These are phyloP conservation scores for Cystobasidium sp. DNA, from an alignment of 1,284 basidiomycete species.

Conservation along the genomic window DNA sequence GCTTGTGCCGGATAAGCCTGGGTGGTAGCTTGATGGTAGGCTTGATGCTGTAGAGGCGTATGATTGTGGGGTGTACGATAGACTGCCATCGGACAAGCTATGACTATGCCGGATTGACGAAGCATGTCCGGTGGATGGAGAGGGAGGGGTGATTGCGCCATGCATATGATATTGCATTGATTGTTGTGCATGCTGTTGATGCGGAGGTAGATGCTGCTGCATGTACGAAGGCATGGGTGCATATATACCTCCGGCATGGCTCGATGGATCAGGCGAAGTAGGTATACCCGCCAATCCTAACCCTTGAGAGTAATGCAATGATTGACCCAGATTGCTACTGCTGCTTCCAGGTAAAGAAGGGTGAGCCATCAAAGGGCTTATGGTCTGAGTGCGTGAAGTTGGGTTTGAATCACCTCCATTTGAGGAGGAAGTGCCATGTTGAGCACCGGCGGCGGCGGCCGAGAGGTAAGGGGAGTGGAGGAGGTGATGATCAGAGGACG, in stretches of 20 bases:
- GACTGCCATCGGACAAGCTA: neutral
- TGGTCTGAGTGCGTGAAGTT: neutral
- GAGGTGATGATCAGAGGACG: neutral
- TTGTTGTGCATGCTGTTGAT: neutral
- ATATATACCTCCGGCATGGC: neutral
- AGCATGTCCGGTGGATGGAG: constrained; percentile 11
- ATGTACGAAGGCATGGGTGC: neutral
- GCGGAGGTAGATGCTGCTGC: constrained; percentile 4
- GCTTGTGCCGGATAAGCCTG: neutral
- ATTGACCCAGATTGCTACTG: neutral
- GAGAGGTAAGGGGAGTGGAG: constrained; percentile 5
- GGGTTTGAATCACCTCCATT: constrained; percentile 6
- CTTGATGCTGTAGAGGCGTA: constrained; percentile 12
- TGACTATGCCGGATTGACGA: constrained; percentile 2
- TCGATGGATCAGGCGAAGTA: neutral
- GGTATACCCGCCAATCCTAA: neutral
- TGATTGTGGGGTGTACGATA: constrained; percentile 27
- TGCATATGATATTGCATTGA: constrained; percentile 6
- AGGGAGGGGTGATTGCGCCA: constrained; percentile 11
- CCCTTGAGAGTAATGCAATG: constrained; percentile 3
- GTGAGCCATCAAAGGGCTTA: neutral
- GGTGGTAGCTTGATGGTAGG: constrained; percentile 12
- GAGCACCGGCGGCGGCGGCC: neutral
- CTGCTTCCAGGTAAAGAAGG: neutral
- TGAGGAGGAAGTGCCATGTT: neutral